Conservation (phyloP, 2,329 filamentous ascomycete species). For the Nothophaeocryptopus gaeumannii region DNA sequence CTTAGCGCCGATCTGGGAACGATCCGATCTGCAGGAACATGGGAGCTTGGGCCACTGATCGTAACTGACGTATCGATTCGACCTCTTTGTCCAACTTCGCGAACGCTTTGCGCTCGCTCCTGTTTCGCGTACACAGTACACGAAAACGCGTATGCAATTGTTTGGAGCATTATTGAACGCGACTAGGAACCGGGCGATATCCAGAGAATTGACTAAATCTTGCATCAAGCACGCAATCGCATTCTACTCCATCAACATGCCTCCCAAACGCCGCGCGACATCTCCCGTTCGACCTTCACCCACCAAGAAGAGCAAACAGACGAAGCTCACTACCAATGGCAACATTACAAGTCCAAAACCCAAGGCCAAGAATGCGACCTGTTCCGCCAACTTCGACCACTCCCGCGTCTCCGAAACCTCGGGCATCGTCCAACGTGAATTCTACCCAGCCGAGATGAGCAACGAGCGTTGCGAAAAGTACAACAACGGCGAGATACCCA, state of each 20-base stretch:
- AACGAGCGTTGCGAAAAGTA: slow-evolving; percentile 75
- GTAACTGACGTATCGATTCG: not conserved
- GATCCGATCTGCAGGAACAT: slow-evolving; percentile 7
- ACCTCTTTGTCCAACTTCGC: too few species aligned
- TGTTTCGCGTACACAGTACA: not conserved
- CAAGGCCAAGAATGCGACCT: slow-evolving; percentile 1
- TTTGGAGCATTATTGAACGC: not conserved
- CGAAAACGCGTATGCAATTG: not conserved
- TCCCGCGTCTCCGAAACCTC: slow-evolving; percentile 8
- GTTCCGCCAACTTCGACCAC: slow-evolving; percentile 33
- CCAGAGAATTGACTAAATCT: not conserved
- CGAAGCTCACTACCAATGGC: too few species aligned
- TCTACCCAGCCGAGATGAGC: slow-evolving; percentile 83
- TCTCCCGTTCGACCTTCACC: slow-evolving; percentile 30
- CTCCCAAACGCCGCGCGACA: slow-evolving; percentile 32
- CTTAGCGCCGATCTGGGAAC: not conserved
- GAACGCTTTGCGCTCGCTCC: not conserved
- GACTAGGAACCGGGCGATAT: not conserved
- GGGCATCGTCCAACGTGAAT: slow-evolving; percentile 53
- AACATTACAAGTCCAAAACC: too few species aligned
- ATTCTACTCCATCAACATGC: slow-evolving; percentile 17
- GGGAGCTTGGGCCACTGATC: slow-evolving; percentile 3
- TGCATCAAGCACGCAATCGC: not conserved
- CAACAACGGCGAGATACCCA: slow-evolving; percentile 63
- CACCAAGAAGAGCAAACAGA: slow-evolving; percentile 22